phyloP scores from a whole-genome alignment of 2,329 filamentous ascomycete genomes.

The Madurella fahalii region DNA sequence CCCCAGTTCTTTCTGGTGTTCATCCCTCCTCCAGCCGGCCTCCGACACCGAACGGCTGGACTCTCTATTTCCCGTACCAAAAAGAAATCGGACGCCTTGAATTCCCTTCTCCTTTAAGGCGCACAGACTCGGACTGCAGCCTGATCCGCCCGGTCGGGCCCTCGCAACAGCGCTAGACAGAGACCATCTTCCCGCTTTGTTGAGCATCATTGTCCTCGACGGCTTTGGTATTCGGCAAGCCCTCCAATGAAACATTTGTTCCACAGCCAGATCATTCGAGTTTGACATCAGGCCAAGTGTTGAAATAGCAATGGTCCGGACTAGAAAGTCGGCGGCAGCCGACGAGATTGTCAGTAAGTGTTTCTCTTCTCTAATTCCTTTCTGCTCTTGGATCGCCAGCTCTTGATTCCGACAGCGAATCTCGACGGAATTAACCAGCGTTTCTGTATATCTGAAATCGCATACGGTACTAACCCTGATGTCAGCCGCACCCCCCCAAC shows the following conservation, averaged over 20 bases:
- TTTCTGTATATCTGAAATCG: neutral
- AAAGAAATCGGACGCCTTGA: no score
- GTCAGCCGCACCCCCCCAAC: constrained; percentile 17
- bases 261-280: neutral
- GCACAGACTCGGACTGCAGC: neutral
- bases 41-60: no score
- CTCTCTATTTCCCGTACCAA: no score
- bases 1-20: neutral
- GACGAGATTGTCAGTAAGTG: constrained; percentile 19
- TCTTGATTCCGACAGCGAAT: neutral
- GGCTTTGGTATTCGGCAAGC: neutral
- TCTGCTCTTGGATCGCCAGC: neutral
- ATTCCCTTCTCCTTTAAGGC: no score
- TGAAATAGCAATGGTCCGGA: constrained; percentile 16
- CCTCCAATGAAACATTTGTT: neutral
- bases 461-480: constrained; percentile 1
- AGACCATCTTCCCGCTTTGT: neutral
- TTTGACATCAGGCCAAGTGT: neutral
- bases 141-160: neutral
- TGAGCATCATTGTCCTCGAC: neutral
- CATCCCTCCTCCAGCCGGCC: no score
- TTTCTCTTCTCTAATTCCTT: neutral
- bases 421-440: no score
- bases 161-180: neutral
- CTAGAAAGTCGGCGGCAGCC: constrained; percentile 22